These are phyloP conservation scores for Eruca vesicaria DNA, from an alignment of 441 rosid genomes.

Conservation along the genomic window DNA sequence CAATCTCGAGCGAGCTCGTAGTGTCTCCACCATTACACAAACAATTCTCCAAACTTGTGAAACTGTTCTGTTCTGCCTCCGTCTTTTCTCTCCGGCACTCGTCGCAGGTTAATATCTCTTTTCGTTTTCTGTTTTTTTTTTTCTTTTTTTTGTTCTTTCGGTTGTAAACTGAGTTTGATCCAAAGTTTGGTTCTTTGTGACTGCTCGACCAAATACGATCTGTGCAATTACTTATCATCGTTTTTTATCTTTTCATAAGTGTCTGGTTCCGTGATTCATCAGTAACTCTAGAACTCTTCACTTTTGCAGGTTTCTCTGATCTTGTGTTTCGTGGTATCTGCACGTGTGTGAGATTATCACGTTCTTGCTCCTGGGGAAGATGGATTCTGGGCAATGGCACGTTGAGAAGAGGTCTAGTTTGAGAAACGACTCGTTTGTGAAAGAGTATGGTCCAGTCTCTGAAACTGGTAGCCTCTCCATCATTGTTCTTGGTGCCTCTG, in stretches of 20 bases:
- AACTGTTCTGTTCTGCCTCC: not conserved
- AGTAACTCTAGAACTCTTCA: too few relatives aligned
- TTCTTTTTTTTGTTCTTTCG: not conserved
- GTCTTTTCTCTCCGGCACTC: not conserved
- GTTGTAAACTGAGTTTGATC: not conserved
- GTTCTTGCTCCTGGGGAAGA: constrained; percentile 28
- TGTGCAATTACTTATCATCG: too few relatives aligned
- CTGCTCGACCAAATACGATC: too few relatives aligned
- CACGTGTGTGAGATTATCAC: not conserved
- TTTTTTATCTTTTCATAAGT: too few relatives aligned
- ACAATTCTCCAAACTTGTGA: not conserved
- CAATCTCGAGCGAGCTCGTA: not conserved
- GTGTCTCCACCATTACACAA: not conserved
- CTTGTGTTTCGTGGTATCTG: not conserved
- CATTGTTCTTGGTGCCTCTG: constrained; percentile 94
- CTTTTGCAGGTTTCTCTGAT: constrained; percentile 17
- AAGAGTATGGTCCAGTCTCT: constrained; percentile 44
- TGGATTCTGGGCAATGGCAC: constrained; percentile 67
- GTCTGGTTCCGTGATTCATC: too few relatives aligned
- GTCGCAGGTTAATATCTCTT: constrained; percentile 1
- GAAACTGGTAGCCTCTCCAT: constrained; percentile 90
- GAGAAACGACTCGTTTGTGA: constrained; percentile 46
- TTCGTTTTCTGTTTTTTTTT: not conserved
- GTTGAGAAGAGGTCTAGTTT: constrained; percentile 63
- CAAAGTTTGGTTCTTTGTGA: not conserved